Percentiles rank a stretch among this genome's conserved stretches.
Evolutionary conservation across 164 flowering plant species (phyloP).

Genomic region (Magnolia officinalis): DNA sequence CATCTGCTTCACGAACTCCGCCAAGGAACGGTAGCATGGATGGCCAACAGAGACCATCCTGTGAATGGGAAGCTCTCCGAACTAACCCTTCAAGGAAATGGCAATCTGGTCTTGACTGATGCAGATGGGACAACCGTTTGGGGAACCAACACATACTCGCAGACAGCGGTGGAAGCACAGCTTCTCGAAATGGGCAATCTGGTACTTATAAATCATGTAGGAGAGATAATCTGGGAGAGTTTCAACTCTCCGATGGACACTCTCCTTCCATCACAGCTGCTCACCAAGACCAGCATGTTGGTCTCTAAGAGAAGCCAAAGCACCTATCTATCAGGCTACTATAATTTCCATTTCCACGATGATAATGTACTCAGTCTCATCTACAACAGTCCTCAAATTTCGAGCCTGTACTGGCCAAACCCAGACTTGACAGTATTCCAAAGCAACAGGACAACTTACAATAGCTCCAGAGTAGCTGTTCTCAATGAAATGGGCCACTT

Average conservation of each 20-base stretch:
- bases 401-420: constrained; percentile 23
- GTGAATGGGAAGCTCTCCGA: constrained; percentile 15
- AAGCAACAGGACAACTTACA: background rate
- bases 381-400: constrained; percentile 7
- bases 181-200: constrained; percentile 22
- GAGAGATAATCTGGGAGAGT: constrained; percentile 16
- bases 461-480: background rate
- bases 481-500: background rate
- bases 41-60: constrained; percentile 24
- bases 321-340: constrained; percentile 29
- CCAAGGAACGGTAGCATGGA: constrained; percentile 13
- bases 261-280: constrained; percentile 35
- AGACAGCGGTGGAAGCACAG: background rate
- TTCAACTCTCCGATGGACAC: constrained; percentile 29
- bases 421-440: background rate
- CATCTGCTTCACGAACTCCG: constrained; percentile 2
- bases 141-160: constrained; percentile 7
- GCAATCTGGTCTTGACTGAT: constrained; percentile 20
- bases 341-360: constrained; percentile 22
- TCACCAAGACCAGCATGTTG: constrained; percentile 27
- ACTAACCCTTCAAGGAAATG: constrained; percentile 4
- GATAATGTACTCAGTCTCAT: constrained; percentile 33
- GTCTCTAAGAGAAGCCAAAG: constrained; percentile 19
- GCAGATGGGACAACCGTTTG: constrained; percentile 11
- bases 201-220: constrained; percentile 1